Evolutionary conservation across 2,329 filamentous ascomycete genomes (phyloP).

Genomic region (Fusarium agapanthi): DNA sequence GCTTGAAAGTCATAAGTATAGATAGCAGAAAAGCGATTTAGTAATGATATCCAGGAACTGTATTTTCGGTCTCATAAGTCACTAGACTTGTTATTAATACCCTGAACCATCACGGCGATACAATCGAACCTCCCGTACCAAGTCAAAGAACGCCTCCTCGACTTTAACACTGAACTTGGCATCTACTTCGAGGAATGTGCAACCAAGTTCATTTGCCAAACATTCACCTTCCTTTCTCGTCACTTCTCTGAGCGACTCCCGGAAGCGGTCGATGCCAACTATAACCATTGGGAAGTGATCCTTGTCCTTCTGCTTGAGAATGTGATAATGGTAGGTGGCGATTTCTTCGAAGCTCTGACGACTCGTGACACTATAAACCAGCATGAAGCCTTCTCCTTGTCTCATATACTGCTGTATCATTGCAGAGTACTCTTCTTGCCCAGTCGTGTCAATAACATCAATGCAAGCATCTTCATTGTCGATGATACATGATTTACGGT

Average conservation of each 20-base stretch:
- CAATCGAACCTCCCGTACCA: neutral
- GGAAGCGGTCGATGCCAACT: fast-evolving
- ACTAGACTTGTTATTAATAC: too few species aligned
- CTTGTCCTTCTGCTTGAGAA: fast-evolving
- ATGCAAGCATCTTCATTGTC: fast-evolving
- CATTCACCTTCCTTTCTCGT: fast-evolving
- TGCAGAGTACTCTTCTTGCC: neutral
- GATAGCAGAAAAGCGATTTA: too few species aligned
- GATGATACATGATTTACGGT: fast-evolving
- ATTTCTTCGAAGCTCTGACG: neutral
- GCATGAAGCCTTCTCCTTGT: neutral
- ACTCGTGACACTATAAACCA: neutral
- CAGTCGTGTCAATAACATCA: neutral
- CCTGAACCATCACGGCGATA: neutral
- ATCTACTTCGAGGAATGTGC: neutral
- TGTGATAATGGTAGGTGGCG: fast-evolving
- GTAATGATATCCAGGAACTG: too few species aligned
- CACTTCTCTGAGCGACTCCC: fast-evolving
- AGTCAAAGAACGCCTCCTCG: neutral
- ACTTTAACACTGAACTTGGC: fast-evolving
- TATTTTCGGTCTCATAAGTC: too few species aligned
- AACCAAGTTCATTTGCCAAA: fast-evolving
- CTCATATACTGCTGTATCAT: too few species aligned
- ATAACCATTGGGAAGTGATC: fast-evolving
- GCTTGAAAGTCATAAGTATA: too few species aligned